phyloP scores from a whole-genome alignment of 352 stramenopile genomes.

The Aphanomyces invadans region DNA sequence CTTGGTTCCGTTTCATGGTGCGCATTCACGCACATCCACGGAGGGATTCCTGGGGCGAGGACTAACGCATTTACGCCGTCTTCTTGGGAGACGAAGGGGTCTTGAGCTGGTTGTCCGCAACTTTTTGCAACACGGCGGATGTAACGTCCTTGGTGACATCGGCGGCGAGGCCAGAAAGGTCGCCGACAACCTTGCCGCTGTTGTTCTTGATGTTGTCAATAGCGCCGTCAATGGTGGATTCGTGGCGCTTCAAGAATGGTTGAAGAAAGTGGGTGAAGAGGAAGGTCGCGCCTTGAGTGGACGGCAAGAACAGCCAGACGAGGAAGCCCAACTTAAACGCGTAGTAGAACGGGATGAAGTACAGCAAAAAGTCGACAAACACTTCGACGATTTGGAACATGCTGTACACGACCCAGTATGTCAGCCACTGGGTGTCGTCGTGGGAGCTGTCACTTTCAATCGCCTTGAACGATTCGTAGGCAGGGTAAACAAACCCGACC shows the following conservation, averaged over 20 bases:
- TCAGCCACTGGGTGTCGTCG: conserved; percentile 42
- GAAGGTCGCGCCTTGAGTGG: conserved; percentile 68
- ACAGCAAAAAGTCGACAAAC: conserved; percentile 64
- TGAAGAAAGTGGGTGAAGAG: conserved; percentile 66
- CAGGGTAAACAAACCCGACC: conserved; percentile 62
- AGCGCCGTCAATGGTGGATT: conserved; percentile 31
- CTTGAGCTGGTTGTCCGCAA: conserved; percentile 9
- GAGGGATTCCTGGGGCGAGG: neutral
- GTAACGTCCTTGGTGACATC: conserved; percentile 69
- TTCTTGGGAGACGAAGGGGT: conserved; percentile 4
- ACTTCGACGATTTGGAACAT: conserved; percentile 51
- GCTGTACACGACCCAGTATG: conserved; percentile 25
- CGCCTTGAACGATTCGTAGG: conserved; percentile 78
- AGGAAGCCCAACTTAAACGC: conserved; percentile 73
- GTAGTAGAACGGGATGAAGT: conserved; percentile 63
- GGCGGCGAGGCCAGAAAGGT: conserved; percentile 67
- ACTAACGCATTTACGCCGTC: neutral
- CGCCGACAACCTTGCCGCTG: conserved; percentile 64
- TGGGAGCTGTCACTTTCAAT: conserved; percentile 72
- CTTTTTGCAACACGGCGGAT: conserved; percentile 47
- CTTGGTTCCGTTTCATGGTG: neutral
- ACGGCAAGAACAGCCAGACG: conserved; percentile 74
- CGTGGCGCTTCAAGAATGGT: conserved; percentile 19
- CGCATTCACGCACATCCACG: neutral
- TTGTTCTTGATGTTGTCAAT: conserved; percentile 78